Evolutionary conservation across 352 stramenopile genomes (phyloP), one percentile per base, ranked within the genome.

Genomic region (Phytophthora kernoviae): DNA sequence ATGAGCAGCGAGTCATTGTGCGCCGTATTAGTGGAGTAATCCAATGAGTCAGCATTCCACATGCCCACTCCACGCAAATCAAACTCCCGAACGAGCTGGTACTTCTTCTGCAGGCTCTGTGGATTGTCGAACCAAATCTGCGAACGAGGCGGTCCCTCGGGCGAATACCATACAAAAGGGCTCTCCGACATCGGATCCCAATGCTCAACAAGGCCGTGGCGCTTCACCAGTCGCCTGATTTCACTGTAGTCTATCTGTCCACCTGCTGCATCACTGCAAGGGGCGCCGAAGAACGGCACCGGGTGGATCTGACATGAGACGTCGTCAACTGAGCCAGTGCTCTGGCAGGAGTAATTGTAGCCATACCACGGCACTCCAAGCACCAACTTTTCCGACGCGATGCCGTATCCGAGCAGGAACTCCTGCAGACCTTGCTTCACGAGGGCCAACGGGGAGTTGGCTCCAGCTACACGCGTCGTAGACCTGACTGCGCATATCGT

Each of bases 401-500:
- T 75, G 33, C 63, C 70, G 26, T 84, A 75, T 34, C 77, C 81
- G 11, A 87, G 45, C 18, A 92, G 55, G 49, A 90, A 97, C 62
- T 95, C 81, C 26, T 84, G 46, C 4, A 97, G 59, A 0, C 92
- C 90, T 43, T 92, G 70, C 30, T 77, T 69, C 22, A 95, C 83
- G 0, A 91, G 73, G 20, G 81, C 69, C 12, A 81, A 68, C 0
- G 92, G 90, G 4, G 90, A 84, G 62, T 98, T 98, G 30, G 92
- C 86, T 12, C 69, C 68, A 1, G 88, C 90, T 37, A 97, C 58
- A 65, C 92, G 80, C 73, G 48, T 96, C 86, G 59, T 95, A 96
- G 42, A 98, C 87, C 79, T 97, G 91, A 54, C 86, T 96, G 26
- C 84, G 86, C 77, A 95, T 97, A 60, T 97, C 92, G 63, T 98